A percentile compares a stretch with the other conserved stretches of the same genome.
These are phyloP conservation scores for Apodospora peruviana DNA, from an alignment of 495 filamentous ascomycete species.

Conservation along the genomic window DNA sequence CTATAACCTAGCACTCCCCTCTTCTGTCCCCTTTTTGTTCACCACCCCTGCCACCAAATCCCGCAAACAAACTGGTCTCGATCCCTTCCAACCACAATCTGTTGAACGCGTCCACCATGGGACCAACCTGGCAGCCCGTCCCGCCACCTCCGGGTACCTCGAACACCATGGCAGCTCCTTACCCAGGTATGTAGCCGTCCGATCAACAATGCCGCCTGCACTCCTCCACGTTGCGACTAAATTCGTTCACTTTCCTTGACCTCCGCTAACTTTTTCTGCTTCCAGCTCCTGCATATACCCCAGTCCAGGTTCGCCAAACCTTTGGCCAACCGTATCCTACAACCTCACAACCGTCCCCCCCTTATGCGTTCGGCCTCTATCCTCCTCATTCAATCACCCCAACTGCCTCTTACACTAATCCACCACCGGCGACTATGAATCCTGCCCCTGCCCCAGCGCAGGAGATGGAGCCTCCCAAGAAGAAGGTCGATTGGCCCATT, in stretches of 20 bases:
- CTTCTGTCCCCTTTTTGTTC: not conserved
- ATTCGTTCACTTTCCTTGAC: slow-evolving; percentile 17
- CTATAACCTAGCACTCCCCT: not conserved
- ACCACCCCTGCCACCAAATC: not conserved
- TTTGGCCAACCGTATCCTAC: no score
- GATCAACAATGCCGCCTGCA: not conserved
- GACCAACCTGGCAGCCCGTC: slow-evolving; percentile 26
- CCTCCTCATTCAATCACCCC: slow-evolving; percentile 12
- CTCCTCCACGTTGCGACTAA: not conserved
- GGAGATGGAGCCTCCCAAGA: slow-evolving; percentile 33
- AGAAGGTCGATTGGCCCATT: slow-evolving; percentile 69
- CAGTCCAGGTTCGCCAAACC: slow-evolving; percentile 43
- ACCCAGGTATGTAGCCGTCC: slow-evolving; percentile 1
- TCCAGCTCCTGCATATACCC: slow-evolving; percentile 42
- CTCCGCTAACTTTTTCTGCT: not conserved
- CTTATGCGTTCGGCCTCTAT: slow-evolving; percentile 8
- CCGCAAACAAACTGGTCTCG: not conserved
- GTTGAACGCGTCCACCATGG: slow-evolving; percentile 13
- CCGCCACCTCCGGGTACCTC: no score
- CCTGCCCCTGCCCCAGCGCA: slow-evolving; percentile 9
- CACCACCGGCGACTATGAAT: not conserved
- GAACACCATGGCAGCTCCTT: slow-evolving; percentile 26
- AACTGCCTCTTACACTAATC: slow-evolving; percentile 16
- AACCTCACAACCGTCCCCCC: slow-evolving; percentile 21
- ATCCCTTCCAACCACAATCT: not conserved